These are phyloP conservation scores for Dothidotthia symphoricarpi DNA, from an alignment of 2,329 filamentous ascomycete species.

Conservation along the genomic window DNA sequence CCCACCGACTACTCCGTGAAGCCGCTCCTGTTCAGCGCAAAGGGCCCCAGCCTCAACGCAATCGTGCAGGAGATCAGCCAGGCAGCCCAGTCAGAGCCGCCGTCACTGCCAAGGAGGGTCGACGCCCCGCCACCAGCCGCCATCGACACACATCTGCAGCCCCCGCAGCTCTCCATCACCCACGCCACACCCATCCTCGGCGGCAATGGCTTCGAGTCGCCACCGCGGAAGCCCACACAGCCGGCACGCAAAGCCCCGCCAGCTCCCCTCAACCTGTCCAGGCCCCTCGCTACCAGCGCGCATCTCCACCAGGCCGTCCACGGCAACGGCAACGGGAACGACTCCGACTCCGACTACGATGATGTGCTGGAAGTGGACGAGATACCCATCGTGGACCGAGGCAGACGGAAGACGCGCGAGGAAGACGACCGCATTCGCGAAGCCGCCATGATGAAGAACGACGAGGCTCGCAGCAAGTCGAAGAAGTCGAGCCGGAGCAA, in stretches of 20 bases:
- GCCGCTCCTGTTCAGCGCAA: constrained; percentile 23
- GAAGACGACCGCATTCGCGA: constrained; percentile 82
- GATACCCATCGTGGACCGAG: constrained; percentile 60
- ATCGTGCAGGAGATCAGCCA: constrained; percentile 16
- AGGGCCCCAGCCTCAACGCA: constrained; percentile 27
- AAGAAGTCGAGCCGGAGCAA: constrained; percentile 61
- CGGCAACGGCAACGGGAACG: constrained; percentile 50
- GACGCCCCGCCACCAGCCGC: constrained; percentile 5
- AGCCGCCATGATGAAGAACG: constrained; percentile 63
- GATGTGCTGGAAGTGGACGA: constrained; percentile 71
- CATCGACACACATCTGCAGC: constrained; percentile 19
- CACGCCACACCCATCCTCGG: constrained; percentile 42
- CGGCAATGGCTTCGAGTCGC: constrained; percentile 38
- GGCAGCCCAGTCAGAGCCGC: no score
- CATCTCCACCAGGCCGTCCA: constrained; percentile 48
- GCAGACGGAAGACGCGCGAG: constrained; percentile 78
- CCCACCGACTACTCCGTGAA: constrained; percentile 37
- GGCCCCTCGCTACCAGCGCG: constrained; percentile 43
- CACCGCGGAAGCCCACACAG: constrained; percentile 32
- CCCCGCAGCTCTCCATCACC: constrained; percentile 40
- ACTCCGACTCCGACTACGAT: constrained; percentile 80
- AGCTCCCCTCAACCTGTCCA: constrained; percentile 72
- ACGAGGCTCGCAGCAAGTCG: constrained; percentile 68
- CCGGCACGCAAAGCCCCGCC: constrained; percentile 77
- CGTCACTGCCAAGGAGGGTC: constrained; percentile 3